Conservation (phyloP, 2,329 filamentous ascomycete species). For the Escovopsis sp. region DNA sequence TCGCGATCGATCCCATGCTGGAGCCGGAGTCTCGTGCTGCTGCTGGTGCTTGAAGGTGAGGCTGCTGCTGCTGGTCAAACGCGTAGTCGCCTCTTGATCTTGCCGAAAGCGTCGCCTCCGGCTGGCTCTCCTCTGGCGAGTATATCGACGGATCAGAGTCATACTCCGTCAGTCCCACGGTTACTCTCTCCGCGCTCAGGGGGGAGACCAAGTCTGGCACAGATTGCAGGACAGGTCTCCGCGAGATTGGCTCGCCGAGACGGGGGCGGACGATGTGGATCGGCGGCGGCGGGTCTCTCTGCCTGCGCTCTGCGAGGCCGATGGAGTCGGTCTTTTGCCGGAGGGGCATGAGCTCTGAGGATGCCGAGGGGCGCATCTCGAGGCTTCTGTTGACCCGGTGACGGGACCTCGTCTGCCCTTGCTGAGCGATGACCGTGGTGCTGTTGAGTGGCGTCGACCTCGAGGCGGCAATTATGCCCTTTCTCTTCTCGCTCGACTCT, state of each 20-base stretch:
- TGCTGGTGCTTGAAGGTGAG: not conserved
- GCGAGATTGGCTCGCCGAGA: slow-evolving; percentile 3
- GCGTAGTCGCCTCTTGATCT: too few species aligned
- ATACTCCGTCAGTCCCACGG: not conserved
- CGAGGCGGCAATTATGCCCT: slow-evolving; percentile 7
- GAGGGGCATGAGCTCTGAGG: slow-evolving; percentile 19
- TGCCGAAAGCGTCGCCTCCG: slow-evolving; percentile 1
- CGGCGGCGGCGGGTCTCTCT: slow-evolving; percentile 12
- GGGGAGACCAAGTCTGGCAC: slow-evolving; percentile 14
- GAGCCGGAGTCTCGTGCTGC: not conserved
- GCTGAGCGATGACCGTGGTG: not conserved
- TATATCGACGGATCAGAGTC: slow-evolving; percentile 8
- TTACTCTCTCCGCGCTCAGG: slow-evolving; percentile 10
- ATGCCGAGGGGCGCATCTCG: slow-evolving; percentile 11
- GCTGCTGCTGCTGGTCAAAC: not conserved
- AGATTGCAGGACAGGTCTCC: slow-evolving; percentile 8
- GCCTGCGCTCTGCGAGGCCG: slow-evolving; percentile 16
- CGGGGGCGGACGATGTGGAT: slow-evolving; percentile 10
- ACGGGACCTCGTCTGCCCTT: not conserved
- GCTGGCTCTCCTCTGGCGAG: slow-evolving; percentile 7
- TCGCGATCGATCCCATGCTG: not conserved
- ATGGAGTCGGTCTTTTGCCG: slow-evolving; percentile 7
- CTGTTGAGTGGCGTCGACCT: slow-evolving; percentile 10
- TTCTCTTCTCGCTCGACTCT: slow-evolving; percentile 8
- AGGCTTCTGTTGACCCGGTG: slow-evolving; percentile 5